phyloP scores from a whole-genome alignment of 2,329 filamentous ascomycete genomes.

The Monosporascus cannonballus region DNA sequence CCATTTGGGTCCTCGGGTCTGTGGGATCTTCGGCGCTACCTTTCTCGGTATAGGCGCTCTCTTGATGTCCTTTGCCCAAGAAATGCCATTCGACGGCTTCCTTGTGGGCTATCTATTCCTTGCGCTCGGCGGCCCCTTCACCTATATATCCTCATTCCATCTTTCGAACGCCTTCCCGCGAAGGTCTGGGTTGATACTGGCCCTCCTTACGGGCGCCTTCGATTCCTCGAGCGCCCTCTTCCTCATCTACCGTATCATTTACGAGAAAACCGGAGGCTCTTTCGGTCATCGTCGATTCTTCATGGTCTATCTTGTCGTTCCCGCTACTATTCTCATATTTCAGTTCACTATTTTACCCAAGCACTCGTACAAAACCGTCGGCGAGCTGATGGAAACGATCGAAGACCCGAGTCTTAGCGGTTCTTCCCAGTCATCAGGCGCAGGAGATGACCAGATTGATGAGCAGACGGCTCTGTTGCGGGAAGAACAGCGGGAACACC shows the following conservation, averaged over 20 bases:
- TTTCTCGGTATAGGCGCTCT: slow-evolving; percentile 65
- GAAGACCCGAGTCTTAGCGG: slow-evolving; percentile 42
- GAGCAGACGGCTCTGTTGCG: slow-evolving; percentile 49
- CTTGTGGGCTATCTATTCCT: slow-evolving; percentile 70
- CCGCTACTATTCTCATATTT: slow-evolving; percentile 55
- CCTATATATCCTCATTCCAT: slow-evolving; percentile 79
- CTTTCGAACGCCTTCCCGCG: slow-evolving; percentile 77
- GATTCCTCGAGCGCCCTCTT: slow-evolving; percentile 78
- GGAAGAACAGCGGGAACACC: slow-evolving; percentile 52
- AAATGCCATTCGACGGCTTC: slow-evolving; percentile 67
- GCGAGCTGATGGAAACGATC: slow-evolving; percentile 71
- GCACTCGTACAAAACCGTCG: slow-evolving; percentile 77
- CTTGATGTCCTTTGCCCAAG: slow-evolving; percentile 62
- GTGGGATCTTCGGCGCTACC: slow-evolving; percentile 63
- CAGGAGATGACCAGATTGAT: slow-evolving; percentile 46
- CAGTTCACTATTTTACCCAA: slow-evolving; percentile 69
- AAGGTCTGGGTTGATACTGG: slow-evolving; percentile 72
- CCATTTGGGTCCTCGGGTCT: slow-evolving; percentile 70
- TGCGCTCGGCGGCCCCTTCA: slow-evolving; percentile 72
- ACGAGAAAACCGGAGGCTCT: slow-evolving; percentile 46
- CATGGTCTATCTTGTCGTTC: slow-evolving; percentile 64
- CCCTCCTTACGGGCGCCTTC: slow-evolving; percentile 74
- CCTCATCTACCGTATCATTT: slow-evolving; percentile 65
- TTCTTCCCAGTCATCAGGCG: slow-evolving; percentile 20
- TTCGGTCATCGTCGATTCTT: slow-evolving; percentile 68